A percentile compares a stretch with the other conserved stretches of the same genome.
Conservation (phyloP, 2,329 filamentous ascomycete species). For the Hysterium pulicare region DNA sequence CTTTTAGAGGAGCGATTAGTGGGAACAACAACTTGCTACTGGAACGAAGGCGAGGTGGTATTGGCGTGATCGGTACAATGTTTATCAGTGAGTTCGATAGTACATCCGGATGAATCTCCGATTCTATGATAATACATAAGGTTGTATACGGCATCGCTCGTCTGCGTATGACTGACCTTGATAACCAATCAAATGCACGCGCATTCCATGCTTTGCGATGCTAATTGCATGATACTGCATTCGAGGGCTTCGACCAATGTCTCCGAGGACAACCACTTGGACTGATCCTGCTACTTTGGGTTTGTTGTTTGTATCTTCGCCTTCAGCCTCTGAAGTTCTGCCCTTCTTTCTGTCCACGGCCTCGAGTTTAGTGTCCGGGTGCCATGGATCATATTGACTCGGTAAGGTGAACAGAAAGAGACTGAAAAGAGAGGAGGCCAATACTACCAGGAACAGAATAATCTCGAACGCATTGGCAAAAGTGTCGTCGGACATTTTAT, state of each 20-base stretch:
- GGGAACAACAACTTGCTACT: constrained; percentile 73
- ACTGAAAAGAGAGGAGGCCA: constrained; percentile 47
- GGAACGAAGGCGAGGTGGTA: constrained; percentile 64
- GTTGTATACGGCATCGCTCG: too few species aligned
- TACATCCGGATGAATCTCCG: constrained; percentile 75
- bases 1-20: constrained; percentile 76
- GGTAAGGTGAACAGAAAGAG: constrained; percentile 53
- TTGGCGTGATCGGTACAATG: constrained; percentile 66
- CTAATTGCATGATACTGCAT: constrained; percentile 99
- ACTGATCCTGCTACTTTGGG: constrained; percentile 49
- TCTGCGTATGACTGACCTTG: constrained; percentile 52
- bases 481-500: constrained; percentile 32
- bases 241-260: constrained; percentile 90
- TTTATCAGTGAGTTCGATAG: constrained; percentile 64
- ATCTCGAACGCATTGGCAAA: constrained; percentile 32
- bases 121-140: constrained; percentile 54
- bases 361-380: constrained; percentile 16
- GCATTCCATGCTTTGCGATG: constrained; percentile 75
- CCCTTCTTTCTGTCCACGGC: constrained; percentile 14
- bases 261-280: constrained; percentile 87
- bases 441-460: constrained; percentile 38
- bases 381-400: constrained; percentile 47
- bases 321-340: constrained; percentile 7
- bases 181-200: constrained; percentile 85
- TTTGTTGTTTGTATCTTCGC: neutral